These are phyloP conservation scores for Cephaloascus albidus DNA, from an alignment of 805 yeast genomes.

Conservation along the genomic window DNA sequence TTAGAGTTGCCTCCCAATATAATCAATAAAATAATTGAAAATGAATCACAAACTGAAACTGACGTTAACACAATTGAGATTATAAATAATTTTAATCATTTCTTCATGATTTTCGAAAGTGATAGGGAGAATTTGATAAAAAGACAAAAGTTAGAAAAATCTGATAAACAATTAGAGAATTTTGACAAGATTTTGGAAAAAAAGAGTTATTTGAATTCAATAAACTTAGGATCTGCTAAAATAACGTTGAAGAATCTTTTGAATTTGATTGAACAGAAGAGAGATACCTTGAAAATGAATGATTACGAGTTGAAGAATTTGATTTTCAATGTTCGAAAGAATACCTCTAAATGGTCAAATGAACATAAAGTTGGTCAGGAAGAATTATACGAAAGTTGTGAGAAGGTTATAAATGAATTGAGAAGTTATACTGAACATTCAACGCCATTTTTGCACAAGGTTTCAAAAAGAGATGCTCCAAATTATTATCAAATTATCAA, in stretches of 20 bases:
- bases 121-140: conserved; percentile 70
- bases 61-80: conserved; percentile 10
- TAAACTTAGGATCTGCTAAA: conserved; percentile 27
- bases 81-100: conserved; percentile 58
- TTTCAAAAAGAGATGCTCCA: conserved; percentile 97
- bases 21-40: conserved; percentile 32
- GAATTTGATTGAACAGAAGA: conserved; percentile 65
- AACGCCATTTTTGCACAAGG: conserved; percentile 89
- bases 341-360: conserved; percentile 95
- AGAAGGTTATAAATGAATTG: conserved; percentile 83
- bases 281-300: conserved; percentile 65
- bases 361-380: conserved; percentile 96
- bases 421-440: conserved; percentile 94
- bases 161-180: conserved; percentile 59
- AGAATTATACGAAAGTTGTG: conserved; percentile 95
- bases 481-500: conserved; percentile 86
- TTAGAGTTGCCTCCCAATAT: conserved; percentile 24
- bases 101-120: conserved; percentile 69
- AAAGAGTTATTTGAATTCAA: conserved; percentile 25
- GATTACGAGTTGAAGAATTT: conserved; percentile 79
- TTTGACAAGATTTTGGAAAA: conserved; percentile 9
- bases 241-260: conserved; percentile 52
- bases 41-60: conserved; percentile 10
- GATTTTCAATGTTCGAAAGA: conserved; percentile 87
- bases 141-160: conserved; percentile 68